Conservation (phyloP, 75 land plant genomes). For the Cryptomeria japonica region DNA sequence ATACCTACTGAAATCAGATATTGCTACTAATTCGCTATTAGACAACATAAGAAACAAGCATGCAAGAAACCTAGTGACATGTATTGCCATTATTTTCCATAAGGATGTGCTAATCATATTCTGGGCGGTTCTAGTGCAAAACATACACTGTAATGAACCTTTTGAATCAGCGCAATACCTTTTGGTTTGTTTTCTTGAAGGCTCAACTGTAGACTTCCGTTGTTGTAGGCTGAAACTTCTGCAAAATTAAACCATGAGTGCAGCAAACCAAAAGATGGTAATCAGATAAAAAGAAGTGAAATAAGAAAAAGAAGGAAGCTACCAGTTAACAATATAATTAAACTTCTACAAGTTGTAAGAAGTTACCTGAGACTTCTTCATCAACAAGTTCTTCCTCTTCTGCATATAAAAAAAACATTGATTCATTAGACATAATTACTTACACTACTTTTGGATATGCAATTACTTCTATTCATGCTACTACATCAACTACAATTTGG, state of each 20-base stretch:
- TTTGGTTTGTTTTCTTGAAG: conserved; percentile 45
- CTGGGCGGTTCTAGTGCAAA: background rate
- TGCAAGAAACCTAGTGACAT: background rate
- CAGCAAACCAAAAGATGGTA: background rate
- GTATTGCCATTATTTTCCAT: background rate
- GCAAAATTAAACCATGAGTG: background rate
- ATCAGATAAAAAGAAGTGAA: background rate
- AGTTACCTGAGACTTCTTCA: background rate
- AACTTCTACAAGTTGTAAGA: background rate
- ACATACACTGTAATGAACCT: background rate
- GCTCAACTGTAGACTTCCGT: conserved; percentile 35
- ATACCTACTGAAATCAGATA: background rate
- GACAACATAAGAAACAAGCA: background rate
- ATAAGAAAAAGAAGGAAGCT: background rate
- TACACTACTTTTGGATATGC: background rate
- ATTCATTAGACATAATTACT: background rate
- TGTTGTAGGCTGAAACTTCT: conserved; percentile 22
- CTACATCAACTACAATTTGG: background rate
- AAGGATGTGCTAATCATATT: background rate
- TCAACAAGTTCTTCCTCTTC: background rate
- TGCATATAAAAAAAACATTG: background rate
- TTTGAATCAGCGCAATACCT: conserved; percentile 25
- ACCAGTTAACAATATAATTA: background rate
- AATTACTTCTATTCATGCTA: background rate
- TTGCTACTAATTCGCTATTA: background rate